Conservation (phyloP, 768 basidiomycete species). For the Boletus vermiculosoides region DNA sequence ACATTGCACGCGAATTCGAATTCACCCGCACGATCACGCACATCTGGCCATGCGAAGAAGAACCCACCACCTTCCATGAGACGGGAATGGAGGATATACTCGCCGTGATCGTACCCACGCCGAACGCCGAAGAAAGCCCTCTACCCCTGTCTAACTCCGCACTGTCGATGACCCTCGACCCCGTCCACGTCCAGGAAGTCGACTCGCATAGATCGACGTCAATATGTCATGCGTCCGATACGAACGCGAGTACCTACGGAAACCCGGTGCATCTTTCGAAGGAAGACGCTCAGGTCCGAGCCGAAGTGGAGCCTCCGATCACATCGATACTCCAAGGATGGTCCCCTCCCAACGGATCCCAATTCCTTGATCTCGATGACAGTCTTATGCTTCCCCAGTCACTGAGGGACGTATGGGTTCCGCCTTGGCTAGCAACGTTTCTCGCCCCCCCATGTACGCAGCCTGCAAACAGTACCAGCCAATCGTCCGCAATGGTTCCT, state of each 20-base stretch:
- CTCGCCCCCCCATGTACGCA: neutral
- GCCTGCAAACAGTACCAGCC: neutral
- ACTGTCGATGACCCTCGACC: neutral
- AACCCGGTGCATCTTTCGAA: neutral
- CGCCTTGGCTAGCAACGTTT: conserved; percentile 8
- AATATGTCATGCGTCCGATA: neutral
- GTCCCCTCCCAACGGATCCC: conserved; percentile 26
- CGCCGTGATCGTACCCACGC: conserved; percentile 6
- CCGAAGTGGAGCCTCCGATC: neutral
- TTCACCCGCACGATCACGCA: conserved; percentile 24
- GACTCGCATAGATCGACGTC: neutral
- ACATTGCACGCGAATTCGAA: conserved; percentile 31
- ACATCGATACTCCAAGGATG: conserved; percentile 23
- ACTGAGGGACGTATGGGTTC: neutral
- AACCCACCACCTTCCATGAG: conserved; percentile 4
- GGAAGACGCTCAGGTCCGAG: conserved; percentile 1
- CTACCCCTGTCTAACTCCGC: neutral
- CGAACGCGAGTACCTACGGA: neutral
- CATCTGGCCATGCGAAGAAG: conserved; percentile 20
- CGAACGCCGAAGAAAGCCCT: conserved; percentile 5
- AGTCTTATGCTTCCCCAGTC: conserved; percentile 11
- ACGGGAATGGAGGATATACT: conserved; percentile 21
- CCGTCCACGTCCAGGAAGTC: neutral
- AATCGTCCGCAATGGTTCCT: neutral
- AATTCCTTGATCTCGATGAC: conserved; percentile 26